phyloP scores from a whole-genome alignment of 1,139 yeast species.

The Blastobotrys arbuscula region DNA sequence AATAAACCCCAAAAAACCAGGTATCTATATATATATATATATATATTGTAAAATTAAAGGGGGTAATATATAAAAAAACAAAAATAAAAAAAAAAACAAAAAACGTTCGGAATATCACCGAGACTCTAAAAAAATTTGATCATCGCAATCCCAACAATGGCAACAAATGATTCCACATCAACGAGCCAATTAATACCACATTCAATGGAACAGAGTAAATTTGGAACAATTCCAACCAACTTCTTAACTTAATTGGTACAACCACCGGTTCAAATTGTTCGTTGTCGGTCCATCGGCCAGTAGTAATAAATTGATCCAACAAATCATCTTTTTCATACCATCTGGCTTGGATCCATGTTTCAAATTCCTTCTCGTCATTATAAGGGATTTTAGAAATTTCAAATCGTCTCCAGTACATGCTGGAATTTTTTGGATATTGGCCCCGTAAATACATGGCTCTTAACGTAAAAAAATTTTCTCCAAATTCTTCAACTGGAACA shows the following conservation, averaged over 20 bases:
- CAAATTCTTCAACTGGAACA: conserved; percentile 54
- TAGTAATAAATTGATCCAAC: conserved; percentile 52
- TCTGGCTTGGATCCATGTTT: conserved; percentile 64
- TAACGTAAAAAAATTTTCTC: conserved; percentile 72
- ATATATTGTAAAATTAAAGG: neutral
- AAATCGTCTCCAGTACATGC: conserved; percentile 57
- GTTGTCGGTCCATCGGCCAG: conserved; percentile 39
- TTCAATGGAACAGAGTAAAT: conserved; percentile 33
- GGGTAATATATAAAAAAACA: neutral
- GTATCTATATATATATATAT: neutral
- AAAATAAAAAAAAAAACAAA: too few species aligned
- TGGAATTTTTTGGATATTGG: conserved; percentile 60
- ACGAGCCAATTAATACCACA: conserved; percentile 19
- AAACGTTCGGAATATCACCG: neutral
- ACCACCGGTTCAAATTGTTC: conserved; percentile 14
- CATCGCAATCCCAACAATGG: conserved; percentile 4
- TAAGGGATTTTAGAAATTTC: conserved; percentile 60
- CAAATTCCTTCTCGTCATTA: conserved; percentile 52
- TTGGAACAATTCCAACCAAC: conserved; percentile 29
- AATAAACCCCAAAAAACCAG: too few species aligned
- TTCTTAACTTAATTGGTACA: conserved; percentile 25
- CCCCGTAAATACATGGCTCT: conserved; percentile 62
- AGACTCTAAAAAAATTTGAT: neutral
- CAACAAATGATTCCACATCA: conserved; percentile 14
- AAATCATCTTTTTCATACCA: conserved; percentile 78